Evolutionary conservation across 73 alveolate genomes (phyloP).

Genomic region (Tetrahymena borealis): DNA sequence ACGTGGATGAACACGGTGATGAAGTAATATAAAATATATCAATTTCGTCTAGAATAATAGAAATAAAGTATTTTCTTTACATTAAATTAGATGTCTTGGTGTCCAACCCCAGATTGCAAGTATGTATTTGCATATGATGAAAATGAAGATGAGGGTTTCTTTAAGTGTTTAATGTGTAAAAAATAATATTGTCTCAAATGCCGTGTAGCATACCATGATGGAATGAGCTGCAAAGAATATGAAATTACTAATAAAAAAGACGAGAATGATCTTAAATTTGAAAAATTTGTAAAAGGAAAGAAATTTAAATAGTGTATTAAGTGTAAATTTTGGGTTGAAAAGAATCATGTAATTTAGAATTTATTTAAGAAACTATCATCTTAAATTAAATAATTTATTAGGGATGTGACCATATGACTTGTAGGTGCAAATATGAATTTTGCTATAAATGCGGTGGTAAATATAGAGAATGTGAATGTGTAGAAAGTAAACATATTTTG

Average conservation of each 20-base stretch:
- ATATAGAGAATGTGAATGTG: constrained; percentile 44
- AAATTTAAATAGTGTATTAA: constrained; percentile 38
- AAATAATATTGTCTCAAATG: constrained; percentile 63
- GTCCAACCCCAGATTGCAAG: constrained; percentile 76
- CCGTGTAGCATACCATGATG: constrained; percentile 48
- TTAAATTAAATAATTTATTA: background rate
- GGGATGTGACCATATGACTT: constrained; percentile 57
- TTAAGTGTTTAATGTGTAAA: constrained; percentile 51
- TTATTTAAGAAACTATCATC: background rate
- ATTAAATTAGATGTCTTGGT: constrained; percentile 59
- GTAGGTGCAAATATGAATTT: constrained; percentile 57
- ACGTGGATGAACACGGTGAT: constrained; percentile 48
- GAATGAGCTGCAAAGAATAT: constrained; percentile 53
- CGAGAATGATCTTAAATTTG: constrained; percentile 35
- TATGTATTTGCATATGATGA: constrained; percentile 49
- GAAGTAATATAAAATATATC: background rate
- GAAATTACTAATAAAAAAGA: constrained; percentile 28
- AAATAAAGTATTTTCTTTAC: background rate
- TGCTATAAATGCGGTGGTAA: constrained; percentile 59
- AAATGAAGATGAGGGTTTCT: constrained; percentile 27
- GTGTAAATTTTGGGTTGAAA: constrained; percentile 57
- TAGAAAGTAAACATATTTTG: background rate
- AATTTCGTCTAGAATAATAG: no score
- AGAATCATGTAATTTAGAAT: background rate
- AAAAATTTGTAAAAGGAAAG: constrained; percentile 50